Conservation (phyloP, 2,329 filamentous ascomycete genomes). For the Talaromyces sp. region DNA sequence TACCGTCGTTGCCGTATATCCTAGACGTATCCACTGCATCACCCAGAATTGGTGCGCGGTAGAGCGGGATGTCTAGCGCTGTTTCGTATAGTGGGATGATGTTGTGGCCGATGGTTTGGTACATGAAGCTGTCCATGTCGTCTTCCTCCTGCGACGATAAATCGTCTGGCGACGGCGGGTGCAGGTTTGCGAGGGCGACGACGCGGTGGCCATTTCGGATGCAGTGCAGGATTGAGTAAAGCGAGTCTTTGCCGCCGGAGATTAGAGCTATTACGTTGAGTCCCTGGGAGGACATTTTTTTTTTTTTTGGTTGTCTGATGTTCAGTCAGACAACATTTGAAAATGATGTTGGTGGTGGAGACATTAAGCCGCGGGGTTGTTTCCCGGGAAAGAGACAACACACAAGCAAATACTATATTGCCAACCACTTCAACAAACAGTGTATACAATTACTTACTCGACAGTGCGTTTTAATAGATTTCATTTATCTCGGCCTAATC, state of each 20-base stretch:
- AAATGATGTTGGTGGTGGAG: neutral
- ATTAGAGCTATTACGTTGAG: slow-evolving; percentile 83
- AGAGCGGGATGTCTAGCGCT: slow-evolving; percentile 76
- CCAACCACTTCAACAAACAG: neutral
- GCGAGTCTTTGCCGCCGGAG: slow-evolving; percentile 95
- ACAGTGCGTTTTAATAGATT: neutral
- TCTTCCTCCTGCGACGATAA: slow-evolving; percentile 20
- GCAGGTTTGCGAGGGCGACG: slow-evolving; percentile 83
- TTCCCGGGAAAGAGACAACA: neutral
- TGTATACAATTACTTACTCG: neutral
- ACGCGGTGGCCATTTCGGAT: slow-evolving; percentile 77
- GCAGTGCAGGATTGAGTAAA: slow-evolving; percentile 90
- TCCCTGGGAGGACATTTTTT: slow-evolving; percentile 16
- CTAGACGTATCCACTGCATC: slow-evolving; percentile 63
- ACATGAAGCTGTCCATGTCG: slow-evolving; percentile 93
- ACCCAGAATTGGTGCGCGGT: slow-evolving; percentile 71
- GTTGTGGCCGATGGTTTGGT: slow-evolving; percentile 90
- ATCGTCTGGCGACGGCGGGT: slow-evolving; percentile 49
- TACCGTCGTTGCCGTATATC: slow-evolving; percentile 56
- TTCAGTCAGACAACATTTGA: neutral
- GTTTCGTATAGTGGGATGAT: slow-evolving; percentile 78
- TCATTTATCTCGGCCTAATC: slow-evolving; percentile 1
- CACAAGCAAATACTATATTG: neutral
- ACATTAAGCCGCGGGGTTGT: neutral
- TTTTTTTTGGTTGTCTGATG: neutral